Conservation (phyloP, 164 flowering plant genomes). For the Aristolochia contorta region DNA sequence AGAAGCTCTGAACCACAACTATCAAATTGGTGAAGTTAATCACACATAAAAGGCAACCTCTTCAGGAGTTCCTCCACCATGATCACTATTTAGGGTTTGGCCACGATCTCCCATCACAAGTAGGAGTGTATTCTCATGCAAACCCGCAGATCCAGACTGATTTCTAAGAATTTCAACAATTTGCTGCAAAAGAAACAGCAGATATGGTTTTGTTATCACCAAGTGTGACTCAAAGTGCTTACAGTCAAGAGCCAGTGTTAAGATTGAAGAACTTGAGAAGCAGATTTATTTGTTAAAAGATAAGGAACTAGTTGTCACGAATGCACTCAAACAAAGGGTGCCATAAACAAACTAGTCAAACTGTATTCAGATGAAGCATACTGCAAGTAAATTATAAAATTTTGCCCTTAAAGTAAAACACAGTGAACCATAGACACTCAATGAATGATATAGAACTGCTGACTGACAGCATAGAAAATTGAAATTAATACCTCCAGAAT, state of each 20-base stretch:
- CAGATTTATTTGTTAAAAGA: too few relatives aligned
- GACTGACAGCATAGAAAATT: not conserved
- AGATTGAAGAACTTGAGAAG: not conserved
- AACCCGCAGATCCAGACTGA: slow-evolving; percentile 73
- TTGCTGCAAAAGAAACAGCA: slow-evolving; percentile 31
- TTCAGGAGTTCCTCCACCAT: slow-evolving; percentile 96
- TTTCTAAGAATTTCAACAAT: slow-evolving; percentile 56
- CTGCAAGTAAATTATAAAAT: too few relatives aligned
- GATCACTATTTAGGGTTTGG: slow-evolving; percentile 96
- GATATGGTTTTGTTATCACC: too few relatives aligned
- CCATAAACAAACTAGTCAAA: too few relatives aligned
- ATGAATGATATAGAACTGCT: too few relatives aligned
- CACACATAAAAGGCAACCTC: slow-evolving; percentile 39
- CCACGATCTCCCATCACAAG: slow-evolving; percentile 99
- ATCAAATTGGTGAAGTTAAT: not conserved
- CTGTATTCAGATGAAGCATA: too few relatives aligned
- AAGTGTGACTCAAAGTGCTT: too few relatives aligned
- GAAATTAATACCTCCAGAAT: slow-evolving; percentile 55
- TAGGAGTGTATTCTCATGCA: slow-evolving; percentile 82
- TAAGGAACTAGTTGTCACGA: too few relatives aligned
- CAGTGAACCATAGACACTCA: too few relatives aligned
- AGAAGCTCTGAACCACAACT: not conserved
- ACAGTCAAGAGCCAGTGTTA: not conserved
- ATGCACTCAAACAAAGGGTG: too few relatives aligned
- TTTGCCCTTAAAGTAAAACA: too few relatives aligned